Base-by-base conservation (phyloP, 1,284 basidiomycete species). In the Ganoderma leucocontextum region DNA sequence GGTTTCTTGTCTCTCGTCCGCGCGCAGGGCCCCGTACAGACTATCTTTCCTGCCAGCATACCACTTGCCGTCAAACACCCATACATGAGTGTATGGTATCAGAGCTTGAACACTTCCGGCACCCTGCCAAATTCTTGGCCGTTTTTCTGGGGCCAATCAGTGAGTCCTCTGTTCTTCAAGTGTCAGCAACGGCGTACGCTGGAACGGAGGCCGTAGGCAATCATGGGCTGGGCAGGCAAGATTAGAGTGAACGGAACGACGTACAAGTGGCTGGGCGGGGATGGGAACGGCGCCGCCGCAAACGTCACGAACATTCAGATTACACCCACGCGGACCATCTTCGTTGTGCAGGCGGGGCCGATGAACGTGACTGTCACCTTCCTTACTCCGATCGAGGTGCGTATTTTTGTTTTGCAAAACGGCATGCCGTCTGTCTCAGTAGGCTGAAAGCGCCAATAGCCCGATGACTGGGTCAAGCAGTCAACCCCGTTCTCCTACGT, bases 401-500 rank as follows among this genome's bases (percentile, higher is more conserved):
- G 69, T 52, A 12, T 19, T 10, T 22, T 53, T n/a, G 42, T 35
- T 35, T 25, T 41, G 1, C 38, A 29, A 29, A 13, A 49, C 22
- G 44, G 22, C 22, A 25, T 12, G 38, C 17, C 12, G 15, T 10
- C 15, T 10, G 2, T 4, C 33, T 58, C 22, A 39, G 3, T 17
- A 12, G 7, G 22, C 2, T 22, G 12, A 33, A 1, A 9, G 2
- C 22, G 22, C 4, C 19, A 15, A 6, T 35, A 82, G 76, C 77
- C 80, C 0, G 70, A 70, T 6, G 78, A 82, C 73, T 72, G 75
- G 64, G 73, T 78, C 60, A 72, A 74, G 36, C 78, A 82, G 69
- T 81, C 79, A 13, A 64, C 80, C 15, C 78, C 80, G 29, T 79
- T 80, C 64, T 72, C 78, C 9, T 80, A 82, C 64, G 33, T 81